phyloP scores from a whole-genome alignment of 1,284 basidiomycete species.

The Vanrija humicola region DNA sequence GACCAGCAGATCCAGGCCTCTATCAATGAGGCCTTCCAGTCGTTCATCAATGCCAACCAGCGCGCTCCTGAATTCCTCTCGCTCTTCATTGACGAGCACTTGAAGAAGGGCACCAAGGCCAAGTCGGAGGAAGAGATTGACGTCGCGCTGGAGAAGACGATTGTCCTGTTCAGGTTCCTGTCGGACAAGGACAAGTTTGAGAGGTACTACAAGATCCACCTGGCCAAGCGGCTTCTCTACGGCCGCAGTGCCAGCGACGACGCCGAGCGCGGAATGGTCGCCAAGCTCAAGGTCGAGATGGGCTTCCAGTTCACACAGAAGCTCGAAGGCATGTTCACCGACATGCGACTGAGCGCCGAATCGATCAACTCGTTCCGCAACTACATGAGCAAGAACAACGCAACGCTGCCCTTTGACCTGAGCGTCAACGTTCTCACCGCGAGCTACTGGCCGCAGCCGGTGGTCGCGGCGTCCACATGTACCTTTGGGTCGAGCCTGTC shows the following conservation, averaged over 20 bases:
- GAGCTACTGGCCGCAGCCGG: conserved; percentile 77
- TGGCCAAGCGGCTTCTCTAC: conserved; percentile 84
- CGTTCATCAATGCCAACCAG: conserved; percentile 85
- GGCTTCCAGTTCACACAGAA: conserved; percentile 98
- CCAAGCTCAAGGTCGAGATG: conserved; percentile 89
- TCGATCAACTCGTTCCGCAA: conserved; percentile 66
- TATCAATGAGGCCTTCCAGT: conserved; percentile 88
- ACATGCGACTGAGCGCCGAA: conserved; percentile 88
- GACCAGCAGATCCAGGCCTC: conserved; percentile 78
- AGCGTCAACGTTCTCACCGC: conserved; percentile 87
- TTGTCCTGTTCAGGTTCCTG: conserved; percentile 90
- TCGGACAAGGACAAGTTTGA: conserved; percentile 97
- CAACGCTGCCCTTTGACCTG: conserved; percentile 70
- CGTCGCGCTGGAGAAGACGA: conserved; percentile 83
- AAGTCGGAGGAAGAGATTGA: conserved; percentile 95
- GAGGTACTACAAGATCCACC: conserved; percentile 93
- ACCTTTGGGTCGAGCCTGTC: conserved; percentile 64
- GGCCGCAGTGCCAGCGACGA: conserved; percentile 91
- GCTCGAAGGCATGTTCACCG: conserved; percentile 98
- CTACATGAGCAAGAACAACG: conserved; percentile 28
- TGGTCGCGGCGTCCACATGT: conserved; percentile 59
- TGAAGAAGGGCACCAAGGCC: conserved; percentile 95
- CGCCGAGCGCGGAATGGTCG: conserved; percentile 95
- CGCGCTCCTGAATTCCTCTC: conserved; percentile 93
- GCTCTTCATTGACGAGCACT: conserved; percentile 93